Percentiles rank a stretch among this genome's conserved stretches.
These are phyloP conservation scores for Pichia sp. DNA, from an alignment of 1,139 yeast species.

Conservation along the genomic window DNA sequence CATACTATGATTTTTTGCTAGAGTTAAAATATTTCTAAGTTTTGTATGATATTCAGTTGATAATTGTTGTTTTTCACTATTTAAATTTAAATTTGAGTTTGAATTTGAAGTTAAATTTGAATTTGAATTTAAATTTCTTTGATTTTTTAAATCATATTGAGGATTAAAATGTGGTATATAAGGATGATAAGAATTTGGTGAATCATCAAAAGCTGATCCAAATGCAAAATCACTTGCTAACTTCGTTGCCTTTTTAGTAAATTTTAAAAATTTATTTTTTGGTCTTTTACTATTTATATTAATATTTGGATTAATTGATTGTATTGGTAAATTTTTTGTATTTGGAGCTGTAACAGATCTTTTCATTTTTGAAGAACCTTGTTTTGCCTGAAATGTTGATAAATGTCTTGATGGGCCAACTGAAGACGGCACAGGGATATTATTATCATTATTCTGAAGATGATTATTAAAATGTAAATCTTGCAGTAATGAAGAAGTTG, in stretches of 20 bases:
- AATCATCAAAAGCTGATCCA: conserved; percentile 19
- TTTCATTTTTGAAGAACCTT: neutral
- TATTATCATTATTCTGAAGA: too few relatives aligned
- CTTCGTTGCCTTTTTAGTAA: conserved; percentile 24
- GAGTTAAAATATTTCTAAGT: neutral
- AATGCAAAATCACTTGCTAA: conserved; percentile 29
- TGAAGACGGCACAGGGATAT: too few relatives aligned
- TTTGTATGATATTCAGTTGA: conserved; percentile 1
- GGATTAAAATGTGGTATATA: neutral
- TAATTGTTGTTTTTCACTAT: conserved; percentile 8
- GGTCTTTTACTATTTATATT: neutral
- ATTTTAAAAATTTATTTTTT: conserved; percentile 13
- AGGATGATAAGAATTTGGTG: neutral
- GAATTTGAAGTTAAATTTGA: too few relatives aligned
- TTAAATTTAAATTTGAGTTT: too few relatives aligned
- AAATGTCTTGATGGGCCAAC: too few relatives aligned
- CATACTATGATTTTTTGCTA: conserved; percentile 16
- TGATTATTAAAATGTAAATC: too few relatives aligned
- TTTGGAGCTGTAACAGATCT: neutral
- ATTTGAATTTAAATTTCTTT: conserved; percentile 2
- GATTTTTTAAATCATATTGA: neutral
- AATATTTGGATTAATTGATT: too few relatives aligned
- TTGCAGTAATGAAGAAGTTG: too few relatives aligned
- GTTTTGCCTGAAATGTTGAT: neutral
- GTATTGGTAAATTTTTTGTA: too few relatives aligned